Percentiles rank a stretch among this genome's conserved stretches.
These are phyloP conservation scores for Hypomyces perniciosus DNA, from an alignment of 2,329 filamentous ascomycete genomes.

Conservation along the genomic window DNA sequence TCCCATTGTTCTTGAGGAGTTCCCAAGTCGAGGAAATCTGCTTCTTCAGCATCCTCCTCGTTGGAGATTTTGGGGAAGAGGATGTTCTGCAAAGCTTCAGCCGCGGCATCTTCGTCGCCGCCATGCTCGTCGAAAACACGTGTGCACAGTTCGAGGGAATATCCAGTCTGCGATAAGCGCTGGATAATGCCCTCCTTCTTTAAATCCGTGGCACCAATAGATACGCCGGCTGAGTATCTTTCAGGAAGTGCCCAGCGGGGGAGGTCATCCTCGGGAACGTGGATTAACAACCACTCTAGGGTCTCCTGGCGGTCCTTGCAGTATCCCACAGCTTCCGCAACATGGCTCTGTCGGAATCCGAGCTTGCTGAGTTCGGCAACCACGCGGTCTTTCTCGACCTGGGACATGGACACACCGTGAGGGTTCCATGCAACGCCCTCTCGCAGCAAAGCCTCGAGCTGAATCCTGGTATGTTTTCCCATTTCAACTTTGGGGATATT, in stretches of 20 bases:
- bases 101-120: constrained; percentile 70
- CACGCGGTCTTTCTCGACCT: constrained; percentile 51
- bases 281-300: constrained; percentile 91
- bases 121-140: constrained; percentile 65
- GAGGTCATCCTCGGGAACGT: constrained; percentile 96
- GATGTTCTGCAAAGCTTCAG: constrained; percentile 66
- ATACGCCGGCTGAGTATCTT: constrained; percentile 84
- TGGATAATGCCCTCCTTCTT: constrained; percentile 78
- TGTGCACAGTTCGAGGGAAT: constrained; percentile 76
- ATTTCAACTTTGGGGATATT: constrained; percentile 88
- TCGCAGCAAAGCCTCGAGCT: constrained; percentile 75
- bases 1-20: constrained; percentile 65
- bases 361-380: constrained; percentile 69
- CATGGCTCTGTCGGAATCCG: constrained; percentile 83
- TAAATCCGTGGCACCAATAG: constrained; percentile 74
- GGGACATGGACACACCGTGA: constrained; percentile 60
- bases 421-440: constrained; percentile 83
- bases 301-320: constrained; percentile 91
- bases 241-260: constrained; percentile 88
- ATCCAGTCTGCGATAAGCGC: constrained; percentile 74
- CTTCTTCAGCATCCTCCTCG: constrained; percentile 15
- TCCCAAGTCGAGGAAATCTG: constrained; percentile 41
- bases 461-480: constrained; percentile 70
- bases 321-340: constrained; percentile 77
- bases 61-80: constrained; percentile 22